These are phyloP conservation scores for Metarhizium brunneum DNA, from an alignment of 2,329 filamentous ascomycete genomes.

Conservation along the genomic window DNA sequence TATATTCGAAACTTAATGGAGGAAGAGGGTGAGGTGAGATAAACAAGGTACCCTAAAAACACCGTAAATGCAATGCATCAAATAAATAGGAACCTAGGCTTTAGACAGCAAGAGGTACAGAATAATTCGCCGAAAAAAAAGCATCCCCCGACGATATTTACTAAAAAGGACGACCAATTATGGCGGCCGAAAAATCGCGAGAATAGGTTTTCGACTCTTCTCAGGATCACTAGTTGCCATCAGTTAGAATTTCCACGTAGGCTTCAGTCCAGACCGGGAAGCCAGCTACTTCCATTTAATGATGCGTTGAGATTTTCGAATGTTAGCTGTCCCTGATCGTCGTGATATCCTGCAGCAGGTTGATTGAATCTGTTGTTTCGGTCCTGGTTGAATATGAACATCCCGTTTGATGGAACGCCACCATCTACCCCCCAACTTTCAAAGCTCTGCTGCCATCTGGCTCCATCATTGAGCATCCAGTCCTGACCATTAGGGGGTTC, in stretches of 20 bases:
- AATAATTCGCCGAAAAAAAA: neutral
- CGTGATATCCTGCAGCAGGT: slow-evolving; percentile 1
- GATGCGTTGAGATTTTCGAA: slow-evolving; percentile 24
- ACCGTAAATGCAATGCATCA: neutral
- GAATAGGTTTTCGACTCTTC: neutral
- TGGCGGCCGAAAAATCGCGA: neutral
- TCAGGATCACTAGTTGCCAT: neutral
- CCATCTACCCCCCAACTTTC: slow-evolving; percentile 38
- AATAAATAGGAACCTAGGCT: neutral
- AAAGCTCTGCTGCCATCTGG: slow-evolving; percentile 50
- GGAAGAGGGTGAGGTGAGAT: too few relatives aligned
- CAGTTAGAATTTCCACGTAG: neutral
- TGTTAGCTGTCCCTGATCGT: slow-evolving; percentile 14
- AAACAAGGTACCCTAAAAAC: too few relatives aligned
- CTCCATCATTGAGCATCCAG: slow-evolving; percentile 49
- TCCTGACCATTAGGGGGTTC: slow-evolving; percentile 37
- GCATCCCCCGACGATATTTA: neutral
- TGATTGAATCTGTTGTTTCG: slow-evolving; percentile 8
- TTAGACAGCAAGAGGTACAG: neutral
- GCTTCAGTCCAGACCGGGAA: slow-evolving; percentile 25
- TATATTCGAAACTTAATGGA: too few relatives aligned
- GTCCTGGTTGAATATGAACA: slow-evolving; percentile 21
- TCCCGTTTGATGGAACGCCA: slow-evolving; percentile 13
- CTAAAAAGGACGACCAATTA: neutral
- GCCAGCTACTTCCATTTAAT: slow-evolving; percentile 23